Evolutionary conservation across 192 early-diverging fungal species (phyloP), one percentile per base, ranked within the genome.

Genomic region (Coemansia sp.): DNA sequence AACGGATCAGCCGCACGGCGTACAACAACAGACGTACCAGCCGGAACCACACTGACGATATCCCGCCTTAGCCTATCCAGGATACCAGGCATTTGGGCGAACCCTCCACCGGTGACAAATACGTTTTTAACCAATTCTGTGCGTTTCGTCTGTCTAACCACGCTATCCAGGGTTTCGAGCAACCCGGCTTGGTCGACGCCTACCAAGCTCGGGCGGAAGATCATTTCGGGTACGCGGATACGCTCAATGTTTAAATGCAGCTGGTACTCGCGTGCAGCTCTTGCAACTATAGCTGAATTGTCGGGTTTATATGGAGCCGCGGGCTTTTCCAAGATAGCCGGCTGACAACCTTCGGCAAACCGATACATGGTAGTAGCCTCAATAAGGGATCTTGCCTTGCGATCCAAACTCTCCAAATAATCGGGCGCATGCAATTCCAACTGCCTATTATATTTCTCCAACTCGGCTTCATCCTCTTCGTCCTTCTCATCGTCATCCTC

Each of bases 201-300:
- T 51, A 92, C 76, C 22, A 96, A 90, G 11, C 85, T 83, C 5
- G 95, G 95, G 48, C 96, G 92, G 85, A 97, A 97, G n/a, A 96
- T 72, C 1, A 87, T 90, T 78, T 97, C 95, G 2, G 94, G 94
- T 41, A 96, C 94, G 12, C 94, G 79, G 32, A 92, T 90, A 39
- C 94, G 89, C 77, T 97, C 95, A n/a, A 97, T 85, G 70, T 97
- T 97, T 36, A 96, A 75, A 73, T 94, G 94, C 6, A 97, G 76
- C 68, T 96, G 94, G 79, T 93, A 90, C 35, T 86, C 84, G 57
- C 90, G 90, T 0, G 85, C 87, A 15, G 61, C 69, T 5, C 75
- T 64, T 0, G 74, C 71, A 65, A 82, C 71, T 66, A 82, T 76
- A 15, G 69, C 59, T 5, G 86, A 79, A 48, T 71, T 83, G 55